Evolutionary conservation across 208 protist species (phyloP), one percentile per base, ranked within the genome.

Genomic region (Borovskyia barvae): DNA sequence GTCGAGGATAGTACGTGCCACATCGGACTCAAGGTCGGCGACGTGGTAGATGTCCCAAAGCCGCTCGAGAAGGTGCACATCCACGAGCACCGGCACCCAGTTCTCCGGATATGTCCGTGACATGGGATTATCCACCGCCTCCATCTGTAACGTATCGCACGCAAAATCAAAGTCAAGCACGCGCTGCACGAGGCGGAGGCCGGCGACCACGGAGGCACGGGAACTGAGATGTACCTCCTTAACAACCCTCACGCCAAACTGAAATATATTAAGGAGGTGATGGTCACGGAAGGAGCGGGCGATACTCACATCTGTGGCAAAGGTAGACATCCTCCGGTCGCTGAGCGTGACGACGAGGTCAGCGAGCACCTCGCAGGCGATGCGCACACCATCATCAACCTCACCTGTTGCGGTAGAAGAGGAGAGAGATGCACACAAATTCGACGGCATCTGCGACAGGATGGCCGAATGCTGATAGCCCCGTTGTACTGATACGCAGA

Each of bases 221-320:
- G 47, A 36, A 24, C 62, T 57, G 5, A 47, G 62, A n/a, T 35
- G 58, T 48, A 77, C 58, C 29, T 60, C 56, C 51, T 67, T 62
- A 28, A 77, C 48, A 1, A 72, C 42, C 24, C 43, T 43, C 20
- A 75, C 79, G 14, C 60, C 75, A 20, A 76, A 30, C 40, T 47
- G 47, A 55, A 77, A 86, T 39, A 86, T 25, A 15, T 36, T 39
- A 37, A 77, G 61, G 33, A 86, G 67, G 59, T 64, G 74, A 1
- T 76, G 64, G 63, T 79, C 61, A 15, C 80, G 75, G 49, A 86
- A 86, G 4, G 66, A 50, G 25, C 51, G 66, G 29, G 66, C 69
- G 17, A 68, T 61, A 30, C 62, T 59, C n/a, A 70, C 62, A 20
- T 75, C 69, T 11, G 35, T 54, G 20, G 63, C 63, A 19, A 70